phyloP scores from a whole-genome alignment of 2,329 filamentous ascomycete genomes.

The Colletotrichum magnum region DNA sequence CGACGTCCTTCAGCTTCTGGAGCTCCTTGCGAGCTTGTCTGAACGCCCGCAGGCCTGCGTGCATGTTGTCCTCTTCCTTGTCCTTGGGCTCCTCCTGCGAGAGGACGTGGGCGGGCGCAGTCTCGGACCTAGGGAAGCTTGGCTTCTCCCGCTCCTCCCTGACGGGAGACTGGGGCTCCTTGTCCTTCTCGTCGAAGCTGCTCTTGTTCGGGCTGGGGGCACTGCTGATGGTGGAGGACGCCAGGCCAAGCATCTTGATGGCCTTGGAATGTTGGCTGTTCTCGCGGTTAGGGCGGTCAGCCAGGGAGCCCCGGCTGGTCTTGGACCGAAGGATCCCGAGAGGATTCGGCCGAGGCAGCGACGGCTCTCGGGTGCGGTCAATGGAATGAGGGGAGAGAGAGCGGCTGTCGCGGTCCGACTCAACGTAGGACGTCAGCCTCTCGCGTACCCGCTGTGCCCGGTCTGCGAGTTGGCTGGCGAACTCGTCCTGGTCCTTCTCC shows the following conservation, averaged over 20 bases:
- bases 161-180: slow-evolving; percentile 47
- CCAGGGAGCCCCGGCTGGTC: slow-evolving; percentile 77
- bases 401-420: slow-evolving; percentile 65
- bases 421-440: slow-evolving; percentile 77
- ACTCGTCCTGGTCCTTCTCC: slow-evolving; percentile 75
- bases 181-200: slow-evolving; percentile 54
- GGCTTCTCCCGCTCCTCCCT: slow-evolving; percentile 44
- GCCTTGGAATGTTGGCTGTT: slow-evolving; percentile 64
- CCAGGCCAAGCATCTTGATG: slow-evolving; percentile 74
- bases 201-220: slow-evolving; percentile 57
- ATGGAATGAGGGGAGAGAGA: slow-evolving; percentile 57
- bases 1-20: slow-evolving; percentile 68
- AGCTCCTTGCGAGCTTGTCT: slow-evolving; percentile 70
- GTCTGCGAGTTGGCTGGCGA: slow-evolving; percentile 79
- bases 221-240: slow-evolving; percentile 57
- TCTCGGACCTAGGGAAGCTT: slow-evolving; percentile 17
- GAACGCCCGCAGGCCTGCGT: slow-evolving; percentile 69
- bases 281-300: slow-evolving; percentile 61
- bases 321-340: slow-evolving; percentile 76
- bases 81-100: slow-evolving; percentile 47
- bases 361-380: slow-evolving; percentile 52
- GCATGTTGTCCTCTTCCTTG: slow-evolving; percentile 56
- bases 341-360: slow-evolving; percentile 64
- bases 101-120: background rate
- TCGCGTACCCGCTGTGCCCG: slow-evolving; percentile 79